Conservation (phyloP, 129 eudicot species). For the Kitagawia praeruptora region DNA sequence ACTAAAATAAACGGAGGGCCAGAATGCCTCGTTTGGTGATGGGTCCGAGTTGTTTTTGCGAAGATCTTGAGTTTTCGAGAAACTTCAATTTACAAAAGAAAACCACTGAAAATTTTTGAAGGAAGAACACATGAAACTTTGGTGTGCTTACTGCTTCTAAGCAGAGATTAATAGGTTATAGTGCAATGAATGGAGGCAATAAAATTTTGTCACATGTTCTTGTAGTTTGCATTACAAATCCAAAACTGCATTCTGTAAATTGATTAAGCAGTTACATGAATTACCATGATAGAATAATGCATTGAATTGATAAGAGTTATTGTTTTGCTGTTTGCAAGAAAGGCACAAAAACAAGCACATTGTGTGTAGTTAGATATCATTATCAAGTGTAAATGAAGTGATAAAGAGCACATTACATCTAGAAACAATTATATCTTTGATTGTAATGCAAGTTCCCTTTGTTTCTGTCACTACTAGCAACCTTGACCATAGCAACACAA, state of each 20-base stretch:
- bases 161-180: not conserved
- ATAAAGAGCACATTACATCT: conserved; percentile 19
- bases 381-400: conserved; percentile 20
- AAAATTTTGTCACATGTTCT: too few relatives aligned
- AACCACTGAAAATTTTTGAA: too few relatives aligned
- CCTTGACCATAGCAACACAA: not conserved
- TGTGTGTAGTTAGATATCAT: not conserved
- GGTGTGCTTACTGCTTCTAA: not conserved
- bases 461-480: not conserved
- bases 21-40: too few relatives aligned
- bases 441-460: conserved; percentile 48
- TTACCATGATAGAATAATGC: too few relatives aligned
- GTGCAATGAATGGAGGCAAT: not conserved
- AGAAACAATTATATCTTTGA: conserved; percentile 27
- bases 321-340: not conserved
- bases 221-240: not conserved
- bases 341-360: not conserved
- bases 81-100: too few relatives aligned
- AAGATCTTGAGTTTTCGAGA: too few relatives aligned
- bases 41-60: too few relatives aligned
- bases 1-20: not conserved
- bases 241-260: not conserved
- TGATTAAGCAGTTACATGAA: not conserved
- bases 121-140: not conserved
- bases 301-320: not conserved